phyloP scores from a whole-genome alignment of 768 basidiomycete genomes.

The Mycena galopus region DNA sequence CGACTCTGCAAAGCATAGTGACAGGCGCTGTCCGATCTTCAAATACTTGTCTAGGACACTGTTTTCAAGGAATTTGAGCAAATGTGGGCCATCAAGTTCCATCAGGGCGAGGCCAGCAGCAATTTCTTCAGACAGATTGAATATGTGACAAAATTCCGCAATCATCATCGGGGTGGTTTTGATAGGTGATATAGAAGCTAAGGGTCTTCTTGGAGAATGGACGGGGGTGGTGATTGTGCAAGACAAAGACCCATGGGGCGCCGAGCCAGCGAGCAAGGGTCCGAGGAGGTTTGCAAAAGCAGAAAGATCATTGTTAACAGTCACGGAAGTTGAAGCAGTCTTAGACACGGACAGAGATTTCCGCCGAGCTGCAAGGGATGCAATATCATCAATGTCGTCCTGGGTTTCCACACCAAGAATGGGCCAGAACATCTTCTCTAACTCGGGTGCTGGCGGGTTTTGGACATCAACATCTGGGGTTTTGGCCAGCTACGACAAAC shows the following conservation, averaged over 20 bases:
- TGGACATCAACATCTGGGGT: not conserved
- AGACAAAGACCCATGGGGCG: no score
- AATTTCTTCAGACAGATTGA: not conserved
- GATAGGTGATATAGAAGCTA: not conserved
- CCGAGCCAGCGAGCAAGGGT: no score
- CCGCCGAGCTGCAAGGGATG: not conserved
- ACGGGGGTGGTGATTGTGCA: no score
- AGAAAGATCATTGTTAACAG: not conserved
- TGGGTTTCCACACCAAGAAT: not conserved
- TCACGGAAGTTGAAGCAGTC: no score
- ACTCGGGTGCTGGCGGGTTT: not conserved
- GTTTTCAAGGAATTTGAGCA: conserved; percentile 7
- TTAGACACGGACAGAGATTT: no score
- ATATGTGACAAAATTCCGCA: not conserved
- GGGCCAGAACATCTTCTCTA: conserved; percentile 11
- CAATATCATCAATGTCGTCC: not conserved
- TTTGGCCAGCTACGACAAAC: conserved; percentile 1
- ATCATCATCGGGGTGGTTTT: conserved; percentile 12
- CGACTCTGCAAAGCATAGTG: not conserved
- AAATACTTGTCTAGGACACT: not conserved
- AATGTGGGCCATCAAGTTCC: conserved; percentile 14
- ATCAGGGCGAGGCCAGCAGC: not conserved
- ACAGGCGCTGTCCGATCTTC: not conserved
- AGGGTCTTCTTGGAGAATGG: no score
- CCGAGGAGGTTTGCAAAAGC: not conserved